Evolutionary conservation across 2,329 filamentous ascomycete genomes (phyloP), one percentile per base, ranked within the genome.

Genomic region (Hypoxylon sp.): DNA sequence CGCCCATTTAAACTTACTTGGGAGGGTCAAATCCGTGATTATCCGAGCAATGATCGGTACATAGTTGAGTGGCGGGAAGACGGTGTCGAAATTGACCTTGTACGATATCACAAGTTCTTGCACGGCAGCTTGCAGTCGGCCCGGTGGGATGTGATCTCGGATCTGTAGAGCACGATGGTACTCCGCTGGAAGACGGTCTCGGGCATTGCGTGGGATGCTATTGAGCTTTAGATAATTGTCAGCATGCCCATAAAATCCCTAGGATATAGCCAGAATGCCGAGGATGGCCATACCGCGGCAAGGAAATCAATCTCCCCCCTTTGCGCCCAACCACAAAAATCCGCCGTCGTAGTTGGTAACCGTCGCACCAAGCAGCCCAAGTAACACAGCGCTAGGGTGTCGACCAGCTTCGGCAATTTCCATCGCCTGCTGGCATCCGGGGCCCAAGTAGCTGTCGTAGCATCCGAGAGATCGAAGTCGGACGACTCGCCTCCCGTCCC

Each of bases 361-460:
- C 91, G 89, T 73, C 97, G 83, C 27, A 97, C 83, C 50, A 96
- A 75, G 40, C 89, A 89, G 1, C 89, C 95, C 35, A 98, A 80
- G 81, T 98, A 98, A 76, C 92, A 94, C 10, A 97, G 78, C 1
- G 85, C 90, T 58, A 98, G 80, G 0, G 91, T 91, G 72, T 97
- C 95, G 46, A 92, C 82, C 37, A 97, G 82, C 57, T 83, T 89
- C 1, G 95, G 94, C 73, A 88, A 74, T 53, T 85, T 82, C 83
- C 88, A 86, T 49, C 82, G 78, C 72, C 82, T 79, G 5, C 83
- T 82, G 27, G 81, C 76, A 62, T 84, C 81, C 13, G 83, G 76
- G 11, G 72, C 75, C 85, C 88, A 82, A 75, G 82, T 81, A 66
- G 64, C 62, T 22, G 75, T 76, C 31, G 76, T 79, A 72, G 74